These are phyloP conservation scores for Cryphonectria nitschkei DNA, from an alignment of 2,329 filamentous ascomycete species.

Conservation along the genomic window DNA sequence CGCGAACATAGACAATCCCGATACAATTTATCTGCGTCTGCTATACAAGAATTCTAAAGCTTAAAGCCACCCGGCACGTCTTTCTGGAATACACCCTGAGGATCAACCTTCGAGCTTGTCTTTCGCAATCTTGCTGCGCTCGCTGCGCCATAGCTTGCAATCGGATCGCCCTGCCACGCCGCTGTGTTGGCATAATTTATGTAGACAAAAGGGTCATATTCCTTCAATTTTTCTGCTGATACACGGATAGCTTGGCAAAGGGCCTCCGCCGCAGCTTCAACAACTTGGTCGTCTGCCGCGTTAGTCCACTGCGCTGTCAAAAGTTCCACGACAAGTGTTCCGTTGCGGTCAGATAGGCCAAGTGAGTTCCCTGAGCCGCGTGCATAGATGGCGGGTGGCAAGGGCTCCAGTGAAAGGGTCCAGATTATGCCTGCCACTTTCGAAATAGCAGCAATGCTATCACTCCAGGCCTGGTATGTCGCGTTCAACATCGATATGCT, in stretches of 20 bases:
- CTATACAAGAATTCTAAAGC: not conserved
- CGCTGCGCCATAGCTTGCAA: not conserved
- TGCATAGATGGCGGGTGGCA: not conserved
- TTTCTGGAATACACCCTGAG: not conserved
- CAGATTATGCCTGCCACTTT: not conserved
- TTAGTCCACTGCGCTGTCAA: constrained; percentile 1
- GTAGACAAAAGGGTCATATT: not conserved
- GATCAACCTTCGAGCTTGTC: not conserved
- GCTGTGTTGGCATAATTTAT: not conserved
- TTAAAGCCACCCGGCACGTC: not conserved
- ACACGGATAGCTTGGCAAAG: not conserved
- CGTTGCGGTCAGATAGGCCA: not conserved
- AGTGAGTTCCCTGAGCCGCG: not conserved
- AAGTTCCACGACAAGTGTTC: not conserved
- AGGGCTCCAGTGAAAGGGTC: not conserved
- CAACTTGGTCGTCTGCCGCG: not conserved
- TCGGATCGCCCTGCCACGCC: not conserved
- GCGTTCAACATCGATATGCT: not conserved
- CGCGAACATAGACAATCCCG: no score
- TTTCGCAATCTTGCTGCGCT: not conserved
- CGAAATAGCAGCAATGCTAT: not conserved
- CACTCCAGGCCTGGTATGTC: not conserved
- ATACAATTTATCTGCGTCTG: not conserved
- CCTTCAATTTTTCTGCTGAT: not conserved
- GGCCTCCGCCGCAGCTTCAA: not conserved